These are phyloP conservation scores for Nicotiana attenuata DNA, from an alignment of 257 asterid species.

Conservation along the genomic window DNA sequence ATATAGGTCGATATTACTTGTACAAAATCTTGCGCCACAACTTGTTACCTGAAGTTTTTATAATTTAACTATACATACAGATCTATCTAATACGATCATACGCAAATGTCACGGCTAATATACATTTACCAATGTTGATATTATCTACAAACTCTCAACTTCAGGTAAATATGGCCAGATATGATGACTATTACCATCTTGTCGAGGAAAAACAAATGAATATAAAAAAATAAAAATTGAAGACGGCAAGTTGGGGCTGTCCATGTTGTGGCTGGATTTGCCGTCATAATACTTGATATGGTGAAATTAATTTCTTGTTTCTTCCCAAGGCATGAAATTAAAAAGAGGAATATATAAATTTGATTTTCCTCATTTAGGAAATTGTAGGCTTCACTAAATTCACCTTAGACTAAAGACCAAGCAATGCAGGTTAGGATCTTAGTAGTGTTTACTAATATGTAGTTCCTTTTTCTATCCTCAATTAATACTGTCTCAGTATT, in stretches of 20 bases:
- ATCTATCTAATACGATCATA: too few relatives aligned
- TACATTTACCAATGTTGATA: too few relatives aligned
- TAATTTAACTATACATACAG: too few relatives aligned
- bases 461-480: too few relatives aligned
- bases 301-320: not conserved
- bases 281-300: not conserved
- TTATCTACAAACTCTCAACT: too few relatives aligned
- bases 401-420: not conserved
- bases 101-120: too few relatives aligned
- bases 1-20: too few relatives aligned
- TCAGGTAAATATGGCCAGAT: too few relatives aligned
- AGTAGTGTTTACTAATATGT: too few relatives aligned
- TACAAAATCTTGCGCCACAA: too few relatives aligned
- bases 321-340: not conserved
- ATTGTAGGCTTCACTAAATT: not conserved
- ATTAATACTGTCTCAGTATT: too few relatives aligned
- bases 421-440: not conserved
- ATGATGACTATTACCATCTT: not conserved
- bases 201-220: not conserved
- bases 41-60: too few relatives aligned
- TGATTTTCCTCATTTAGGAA: not conserved
- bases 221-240: not conserved
- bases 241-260: not conserved
- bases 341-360: not conserved
- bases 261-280: not conserved